phyloP scores from a whole-genome alignment of 176 grass and related monocot genomes.

The Tuctoria greenei region DNA sequence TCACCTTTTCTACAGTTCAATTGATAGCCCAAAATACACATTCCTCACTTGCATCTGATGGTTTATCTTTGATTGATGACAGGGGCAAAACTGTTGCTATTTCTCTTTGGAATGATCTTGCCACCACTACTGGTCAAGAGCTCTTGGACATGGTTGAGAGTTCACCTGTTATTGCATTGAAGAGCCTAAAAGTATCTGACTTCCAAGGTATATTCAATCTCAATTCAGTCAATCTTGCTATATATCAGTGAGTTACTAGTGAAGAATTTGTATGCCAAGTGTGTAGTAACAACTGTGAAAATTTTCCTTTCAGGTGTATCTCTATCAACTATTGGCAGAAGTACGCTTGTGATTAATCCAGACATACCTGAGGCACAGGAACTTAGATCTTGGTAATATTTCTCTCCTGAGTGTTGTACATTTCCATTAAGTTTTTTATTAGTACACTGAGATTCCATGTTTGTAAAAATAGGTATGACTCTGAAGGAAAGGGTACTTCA shows the following conservation, averaged over 20 bases:
- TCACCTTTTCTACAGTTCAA: not conserved
- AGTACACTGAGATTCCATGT: not conserved
- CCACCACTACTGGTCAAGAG: conserved; percentile 73
- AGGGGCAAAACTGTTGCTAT: conserved; percentile 85
- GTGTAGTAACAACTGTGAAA: not conserved
- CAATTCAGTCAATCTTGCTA: not conserved
- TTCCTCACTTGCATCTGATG: not conserved
- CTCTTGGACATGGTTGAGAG: conserved; percentile 81
- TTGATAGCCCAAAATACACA: not conserved
- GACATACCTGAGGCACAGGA: conserved; percentile 66
- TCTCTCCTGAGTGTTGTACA: not conserved
- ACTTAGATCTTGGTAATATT: conserved; percentile 61
- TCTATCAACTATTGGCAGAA: conserved; percentile 76
- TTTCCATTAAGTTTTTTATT: not conserved
- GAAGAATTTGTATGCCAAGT: not conserved
- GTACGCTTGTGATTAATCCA: conserved; percentile 65
- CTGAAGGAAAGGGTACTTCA: conserved; percentile 67
- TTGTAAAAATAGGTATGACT: conserved; percentile 77
- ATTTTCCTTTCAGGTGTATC: conserved; percentile 63
- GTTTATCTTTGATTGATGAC: conserved; percentile 23
- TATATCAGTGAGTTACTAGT: not conserved
- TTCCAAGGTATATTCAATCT: conserved; percentile 64
- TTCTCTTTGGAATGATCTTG: conserved; percentile 96
- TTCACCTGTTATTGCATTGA: conserved; percentile 67
- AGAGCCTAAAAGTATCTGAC: conserved; percentile 82